phyloP scores from a whole-genome alignment of 768 basidiomycete genomes.

The Kwoniella sp. region DNA sequence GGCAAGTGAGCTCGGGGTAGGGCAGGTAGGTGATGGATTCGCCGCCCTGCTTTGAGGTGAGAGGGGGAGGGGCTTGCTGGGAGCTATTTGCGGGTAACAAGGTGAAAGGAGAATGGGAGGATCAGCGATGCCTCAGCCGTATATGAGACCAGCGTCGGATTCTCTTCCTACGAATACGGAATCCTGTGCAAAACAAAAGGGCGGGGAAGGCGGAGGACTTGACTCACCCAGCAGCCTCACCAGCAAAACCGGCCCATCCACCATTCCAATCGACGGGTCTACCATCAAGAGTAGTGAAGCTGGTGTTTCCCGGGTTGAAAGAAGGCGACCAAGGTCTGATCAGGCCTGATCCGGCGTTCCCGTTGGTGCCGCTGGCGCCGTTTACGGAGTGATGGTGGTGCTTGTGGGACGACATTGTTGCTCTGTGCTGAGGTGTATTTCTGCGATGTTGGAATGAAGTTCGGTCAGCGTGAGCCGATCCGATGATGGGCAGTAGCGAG shows the following conservation, averaged over 20 bases:
- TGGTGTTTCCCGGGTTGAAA: constrained; percentile 14
- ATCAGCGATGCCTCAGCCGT: background rate
- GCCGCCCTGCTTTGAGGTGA: constrained; percentile 10
- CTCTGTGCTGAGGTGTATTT: too few relatives aligned
- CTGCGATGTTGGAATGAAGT: too few relatives aligned
- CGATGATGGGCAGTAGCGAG: background rate
- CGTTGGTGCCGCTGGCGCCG: background rate
- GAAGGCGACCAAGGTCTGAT: constrained; percentile 15
- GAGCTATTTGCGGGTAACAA: background rate
- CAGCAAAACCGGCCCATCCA: constrained; percentile 13
- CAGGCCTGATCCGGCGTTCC: background rate
- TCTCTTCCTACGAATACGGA: too few relatives aligned
- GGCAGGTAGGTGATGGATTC: constrained; percentile 14
- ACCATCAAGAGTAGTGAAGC: constrained; percentile 19
- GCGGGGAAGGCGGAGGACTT: background rate
- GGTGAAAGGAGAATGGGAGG: background rate
- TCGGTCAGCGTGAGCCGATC: background rate
- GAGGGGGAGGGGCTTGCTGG: constrained; percentile 9
- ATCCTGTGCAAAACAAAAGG: too few relatives aligned
- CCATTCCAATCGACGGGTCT: constrained; percentile 19
- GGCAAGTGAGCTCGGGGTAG: constrained; percentile 21
- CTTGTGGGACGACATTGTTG: constrained; percentile 2
- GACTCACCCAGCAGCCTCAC: constrained; percentile 17
- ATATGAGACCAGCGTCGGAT: too few relatives aligned
- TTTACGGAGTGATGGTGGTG: constrained; percentile 6